Conservation (phyloP, 2,329 filamentous ascomycete species). For the Arthrobotrys musiformis region DNA sequence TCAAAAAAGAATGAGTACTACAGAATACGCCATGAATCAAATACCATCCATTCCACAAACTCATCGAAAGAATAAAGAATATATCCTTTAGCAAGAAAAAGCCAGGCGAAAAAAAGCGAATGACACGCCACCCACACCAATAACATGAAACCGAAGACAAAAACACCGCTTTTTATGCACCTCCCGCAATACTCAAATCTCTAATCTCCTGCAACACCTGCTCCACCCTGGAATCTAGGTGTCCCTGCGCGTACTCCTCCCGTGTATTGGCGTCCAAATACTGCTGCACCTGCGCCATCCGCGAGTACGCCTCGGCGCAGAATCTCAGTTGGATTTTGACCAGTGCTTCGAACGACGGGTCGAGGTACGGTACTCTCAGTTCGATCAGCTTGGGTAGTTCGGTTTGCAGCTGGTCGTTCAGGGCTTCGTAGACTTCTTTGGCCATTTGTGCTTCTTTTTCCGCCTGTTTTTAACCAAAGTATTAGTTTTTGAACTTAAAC, state of each 20-base stretch:
- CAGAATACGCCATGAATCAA: conserved; percentile 44
- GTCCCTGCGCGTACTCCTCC: conserved; percentile 93
- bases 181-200: conserved; percentile 88
- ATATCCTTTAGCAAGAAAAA: not conserved
- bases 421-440: conserved; percentile 89
- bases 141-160: not conserved
- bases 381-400: conserved; percentile 97
- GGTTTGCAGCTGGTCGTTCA: conserved; percentile 93
- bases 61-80: not conserved
- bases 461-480: conserved; percentile 64
- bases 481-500: no score
- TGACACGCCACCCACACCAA: not conserved
- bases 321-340: conserved; percentile 97
- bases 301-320: conserved; percentile 95
- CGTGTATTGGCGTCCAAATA: conserved; percentile 94
- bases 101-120: not conserved
- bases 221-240: conserved; percentile 90
- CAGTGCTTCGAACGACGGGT: conserved; percentile 95
- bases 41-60: conserved; percentile 19
- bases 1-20: conserved; percentile 6
- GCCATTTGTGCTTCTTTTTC: conserved; percentile 98
- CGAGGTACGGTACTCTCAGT: conserved; percentile 93
- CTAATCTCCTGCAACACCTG: conserved; percentile 96
- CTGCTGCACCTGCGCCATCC: conserved; percentile 99
- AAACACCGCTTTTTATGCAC: conserved; percentile 66